These are phyloP conservation scores for Trametes sanguinea DNA, from an alignment of 768 basidiomycete genomes.

Conservation along the genomic window DNA sequence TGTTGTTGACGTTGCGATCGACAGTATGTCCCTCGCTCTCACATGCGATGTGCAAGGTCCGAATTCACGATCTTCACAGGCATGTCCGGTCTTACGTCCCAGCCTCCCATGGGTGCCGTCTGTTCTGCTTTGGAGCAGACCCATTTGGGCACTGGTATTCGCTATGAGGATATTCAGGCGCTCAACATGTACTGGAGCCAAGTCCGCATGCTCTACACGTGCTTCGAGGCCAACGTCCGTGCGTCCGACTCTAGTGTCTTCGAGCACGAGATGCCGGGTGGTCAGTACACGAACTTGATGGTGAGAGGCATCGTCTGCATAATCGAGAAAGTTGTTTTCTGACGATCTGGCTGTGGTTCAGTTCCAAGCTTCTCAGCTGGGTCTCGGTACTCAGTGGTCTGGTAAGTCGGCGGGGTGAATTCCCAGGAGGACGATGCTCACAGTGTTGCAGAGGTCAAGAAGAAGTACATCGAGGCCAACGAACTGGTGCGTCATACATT, in stretches of 20 bases:
- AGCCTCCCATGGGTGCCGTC: slow-evolving; percentile 98
- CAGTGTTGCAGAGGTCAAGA: slow-evolving; percentile 76
- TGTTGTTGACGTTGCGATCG: slow-evolving; percentile 97
- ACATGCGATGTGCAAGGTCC: slow-evolving; percentile 4
- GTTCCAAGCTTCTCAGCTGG: slow-evolving; percentile 99
- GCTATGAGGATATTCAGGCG: slow-evolving; percentile 94
- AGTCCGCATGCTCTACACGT: slow-evolving; percentile 90
- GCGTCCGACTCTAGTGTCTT: slow-evolving; percentile 98
- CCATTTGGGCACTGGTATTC: slow-evolving; percentile 90
- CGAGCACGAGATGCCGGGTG: slow-evolving; percentile 99
- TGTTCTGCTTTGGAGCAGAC: slow-evolving; percentile 96
- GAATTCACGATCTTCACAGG: slow-evolving; percentile 47
- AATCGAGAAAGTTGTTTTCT: not conserved
- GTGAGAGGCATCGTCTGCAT: slow-evolving; percentile 43
- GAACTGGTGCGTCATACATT: slow-evolving; percentile 64
- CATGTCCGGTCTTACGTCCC: slow-evolving; percentile 98
- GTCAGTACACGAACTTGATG: slow-evolving; percentile 93
- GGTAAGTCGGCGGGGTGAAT: slow-evolving; percentile 42
- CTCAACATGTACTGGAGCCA: slow-evolving; percentile 98
- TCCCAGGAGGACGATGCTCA: not conserved
- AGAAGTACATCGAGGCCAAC: slow-evolving; percentile 98
- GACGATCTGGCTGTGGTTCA: slow-evolving; percentile 33
- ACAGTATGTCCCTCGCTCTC: slow-evolving; percentile 59
- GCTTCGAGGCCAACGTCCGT: slow-evolving; percentile 98
- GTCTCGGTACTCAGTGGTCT: slow-evolving; percentile 95